Base-by-base conservation (phyloP, 1,284 basidiomycete genomes). In the Psilocybe mexicana region DNA sequence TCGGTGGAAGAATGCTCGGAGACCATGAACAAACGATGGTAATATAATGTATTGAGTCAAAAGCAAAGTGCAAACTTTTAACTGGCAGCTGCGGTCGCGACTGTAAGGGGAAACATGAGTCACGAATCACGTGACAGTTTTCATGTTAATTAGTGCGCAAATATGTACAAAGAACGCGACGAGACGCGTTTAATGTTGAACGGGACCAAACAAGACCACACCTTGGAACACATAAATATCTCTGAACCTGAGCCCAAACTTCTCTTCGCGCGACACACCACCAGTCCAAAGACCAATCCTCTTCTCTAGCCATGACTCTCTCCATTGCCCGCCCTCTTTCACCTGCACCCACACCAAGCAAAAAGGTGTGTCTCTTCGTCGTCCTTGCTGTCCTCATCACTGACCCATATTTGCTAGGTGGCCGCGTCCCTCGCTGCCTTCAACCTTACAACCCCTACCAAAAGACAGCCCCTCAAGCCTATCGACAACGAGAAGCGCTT, bases 401-500 rank as follows among this genome's bases (percentile, higher is more conserved):
- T 54, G 51, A 50, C 60, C 58, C 40, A 35, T 58, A 38, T 6
- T 10, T 11, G 3, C 24, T 48, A 79, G 77, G 72, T 73, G 60
- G 77, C 77, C 14, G 73, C 73, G 42, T 71, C 72, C 18, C 64
- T 79, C 49, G 76, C 76, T 23, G 68, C 67, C 2, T 68, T 78
- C 49, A 67, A 65, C 6, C 50, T 80, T 12, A 72, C 76, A 25
- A 71, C 76, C 10, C 75, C 78, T n/a, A 68, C 63, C 23, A 76
- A 76, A 60, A 53, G 64, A 26, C 30, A 56, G 2, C 25, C 59
- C 10, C 60, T 66, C 33, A 11, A 59, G 6, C 52, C 76, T 14
- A 63, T 78, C 54, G 75, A 79, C 50, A 77, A 79, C 54, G 69
- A 70, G 45, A 73, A 71, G 24, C 71, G 76, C 43, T 71, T 76